These are phyloP conservation scores for Nephelium lappaceum DNA, from an alignment of 345 rosid species.

Conservation along the genomic window DNA sequence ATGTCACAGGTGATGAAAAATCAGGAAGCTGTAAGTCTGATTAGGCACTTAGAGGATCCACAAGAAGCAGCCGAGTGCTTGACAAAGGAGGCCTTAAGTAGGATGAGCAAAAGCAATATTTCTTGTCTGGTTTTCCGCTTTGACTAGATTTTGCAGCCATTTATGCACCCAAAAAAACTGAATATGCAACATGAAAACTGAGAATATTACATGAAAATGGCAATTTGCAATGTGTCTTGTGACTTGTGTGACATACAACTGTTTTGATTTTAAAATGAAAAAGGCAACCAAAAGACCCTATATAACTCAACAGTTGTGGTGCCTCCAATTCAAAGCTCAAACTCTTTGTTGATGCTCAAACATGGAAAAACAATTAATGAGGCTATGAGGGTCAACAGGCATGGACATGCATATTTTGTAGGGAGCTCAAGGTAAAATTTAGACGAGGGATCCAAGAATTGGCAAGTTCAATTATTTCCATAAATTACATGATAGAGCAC, in stretches of 20 bases:
- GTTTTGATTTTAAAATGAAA: not conserved
- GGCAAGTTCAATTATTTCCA: too few species aligned
- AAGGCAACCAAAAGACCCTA: not conserved
- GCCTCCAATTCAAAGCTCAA: not conserved
- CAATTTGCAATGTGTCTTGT: not conserved
- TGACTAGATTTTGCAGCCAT: slow-evolving; percentile 8
- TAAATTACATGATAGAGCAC: too few species aligned
- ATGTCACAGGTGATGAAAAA: slow-evolving; percentile 63
- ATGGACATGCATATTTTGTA: too few species aligned
- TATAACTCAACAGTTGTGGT: not conserved
- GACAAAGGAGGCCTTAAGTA: slow-evolving; percentile 60
- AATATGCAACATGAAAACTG: not conserved
- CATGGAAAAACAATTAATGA: too few species aligned
- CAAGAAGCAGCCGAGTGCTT: slow-evolving; percentile 71
- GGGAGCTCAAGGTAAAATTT: not conserved
- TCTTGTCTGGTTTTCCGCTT: slow-evolving; percentile 69
- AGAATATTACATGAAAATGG: not conserved
- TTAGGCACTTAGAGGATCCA: slow-evolving; percentile 64
- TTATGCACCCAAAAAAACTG: not conserved
- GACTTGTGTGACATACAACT: not conserved
- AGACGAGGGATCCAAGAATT: not conserved
- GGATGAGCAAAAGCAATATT: slow-evolving; percentile 62
- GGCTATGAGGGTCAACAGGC: too few species aligned
- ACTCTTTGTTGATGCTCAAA: too few species aligned
- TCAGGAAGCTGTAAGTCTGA: slow-evolving; percentile 72